Conservation (phyloP, 164 flowering plant species). For the Cinnamomum micranthum region DNA sequence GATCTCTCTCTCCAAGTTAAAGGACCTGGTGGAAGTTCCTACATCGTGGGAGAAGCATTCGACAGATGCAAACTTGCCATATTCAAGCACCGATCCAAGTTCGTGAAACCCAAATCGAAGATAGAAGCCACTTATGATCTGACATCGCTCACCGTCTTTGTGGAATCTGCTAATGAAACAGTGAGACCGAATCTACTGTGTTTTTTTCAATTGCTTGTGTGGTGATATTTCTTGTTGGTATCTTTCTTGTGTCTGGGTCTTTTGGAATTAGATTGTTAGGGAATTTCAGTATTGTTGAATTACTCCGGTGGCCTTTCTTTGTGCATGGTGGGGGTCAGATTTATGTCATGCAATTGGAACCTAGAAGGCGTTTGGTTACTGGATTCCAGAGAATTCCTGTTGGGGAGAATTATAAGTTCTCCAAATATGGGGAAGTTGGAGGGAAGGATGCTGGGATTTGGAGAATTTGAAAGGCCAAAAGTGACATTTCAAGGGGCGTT, state of each 20-base stretch:
- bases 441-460: too few species aligned
- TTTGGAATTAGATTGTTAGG: too few species aligned
- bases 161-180: slow-evolving; percentile 26
- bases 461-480: too few species aligned
- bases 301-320: too few species aligned
- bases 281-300: too few species aligned
- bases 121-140: slow-evolving; percentile 39
- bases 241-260: background rate
- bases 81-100: slow-evolving; percentile 44
- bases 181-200: slow-evolving; percentile 9
- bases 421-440: too few species aligned
- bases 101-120: slow-evolving; percentile 15
- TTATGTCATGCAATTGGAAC: too few species aligned
- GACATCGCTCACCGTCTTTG: slow-evolving; percentile 25
- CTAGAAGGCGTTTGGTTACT: too few species aligned
- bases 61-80: slow-evolving; percentile 51
- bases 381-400: too few species aligned
- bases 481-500: too few species aligned
- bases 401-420: too few species aligned
- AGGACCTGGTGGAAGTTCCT: slow-evolving; percentile 51
- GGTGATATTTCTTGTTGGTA: background rate
- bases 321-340: background rate
- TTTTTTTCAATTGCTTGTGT: background rate
- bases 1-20: slow-evolving; percentile 41
- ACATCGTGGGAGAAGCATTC: slow-evolving; percentile 53